Evolutionary conservation across 106 monocot species (phyloP).

Genomic region (Amphibolis antarctica): DNA sequence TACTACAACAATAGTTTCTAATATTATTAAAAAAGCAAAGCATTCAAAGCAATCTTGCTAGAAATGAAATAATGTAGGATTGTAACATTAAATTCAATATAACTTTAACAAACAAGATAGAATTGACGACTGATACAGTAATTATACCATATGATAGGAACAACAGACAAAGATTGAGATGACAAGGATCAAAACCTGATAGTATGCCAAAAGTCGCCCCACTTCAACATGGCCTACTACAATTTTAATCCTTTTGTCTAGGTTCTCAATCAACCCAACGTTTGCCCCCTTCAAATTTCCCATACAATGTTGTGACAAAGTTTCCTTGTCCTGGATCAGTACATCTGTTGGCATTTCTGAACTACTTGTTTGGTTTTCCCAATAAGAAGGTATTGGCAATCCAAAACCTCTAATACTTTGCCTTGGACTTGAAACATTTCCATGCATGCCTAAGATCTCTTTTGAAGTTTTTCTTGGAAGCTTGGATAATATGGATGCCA

Average conservation of each 20-base stretch:
- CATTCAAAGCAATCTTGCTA: too few species aligned
- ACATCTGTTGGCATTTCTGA: slow-evolving; percentile 9
- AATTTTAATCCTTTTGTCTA: slow-evolving; percentile 55
- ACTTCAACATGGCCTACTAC: slow-evolving; percentile 93
- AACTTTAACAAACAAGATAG: too few species aligned
- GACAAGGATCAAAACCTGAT: slow-evolving; percentile 49
- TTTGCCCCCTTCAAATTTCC: slow-evolving; percentile 11
- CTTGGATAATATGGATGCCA: slow-evolving; percentile 73
- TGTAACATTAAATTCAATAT: too few species aligned
- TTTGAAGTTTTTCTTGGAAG: slow-evolving; percentile 40
- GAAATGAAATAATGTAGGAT: too few species aligned
- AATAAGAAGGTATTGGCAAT: slow-evolving; percentile 19
- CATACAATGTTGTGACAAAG: slow-evolving; percentile 10
- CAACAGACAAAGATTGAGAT: neutral
- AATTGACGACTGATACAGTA: too few species aligned
- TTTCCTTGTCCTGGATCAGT: slow-evolving; percentile 9
- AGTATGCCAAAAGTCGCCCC: slow-evolving; percentile 76
- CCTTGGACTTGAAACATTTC: slow-evolving; percentile 30
- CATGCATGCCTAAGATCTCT: slow-evolving; percentile 19
- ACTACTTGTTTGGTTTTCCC: slow-evolving; percentile 18
- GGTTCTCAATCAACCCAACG: slow-evolving; percentile 19
- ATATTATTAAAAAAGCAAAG: too few species aligned
- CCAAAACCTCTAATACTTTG: slow-evolving; percentile 24
- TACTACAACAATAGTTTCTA: too few species aligned
- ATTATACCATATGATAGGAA: neutral